Base-by-base conservation (phyloP, 305 asterid genomes). In the Solanum hybrid region DNA sequence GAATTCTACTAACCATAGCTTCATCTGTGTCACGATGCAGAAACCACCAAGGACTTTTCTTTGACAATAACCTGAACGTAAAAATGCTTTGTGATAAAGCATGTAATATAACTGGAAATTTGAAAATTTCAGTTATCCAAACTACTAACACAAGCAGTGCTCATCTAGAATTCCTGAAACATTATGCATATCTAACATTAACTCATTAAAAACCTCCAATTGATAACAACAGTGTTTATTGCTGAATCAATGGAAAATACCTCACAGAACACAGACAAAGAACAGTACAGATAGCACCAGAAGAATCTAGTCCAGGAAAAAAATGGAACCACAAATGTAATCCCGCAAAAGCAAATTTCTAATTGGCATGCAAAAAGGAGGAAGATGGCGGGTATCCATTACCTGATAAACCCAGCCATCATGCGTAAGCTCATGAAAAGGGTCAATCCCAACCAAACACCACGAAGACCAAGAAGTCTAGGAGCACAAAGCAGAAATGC, bases 1-100 rank as follows among this genome's bases (percentile, higher is more conserved):
- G 29, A 87, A 80, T 86, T 22, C 38, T 38, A 90, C 95, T 82
- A 80, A 95, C 97, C 98, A 94, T 90, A 89, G 92, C 91, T 87
- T 87, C 90, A 34, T 91, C 90, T 51, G 90, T 88, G 90, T 91
- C 94, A 77, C 90, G 91, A 90, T 96, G 98, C 91, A 97, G 93
- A 93, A 97, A 97, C 99, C 99, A 96, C 99, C 99, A 97, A 4
- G 99, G 99, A 83, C 99, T 95, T 38, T 73, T 92, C 89, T 86
- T 93, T 15, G 95, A 94, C 89, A 92, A 88, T 86, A 96, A 92
- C 92, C 99, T 97, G 94, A 85, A 92, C 91, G 22, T 31, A 33
- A 89, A 33, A 14, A 87, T 29, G 57, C 89, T 41, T 15, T 41
- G 41, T 5, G 27, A 82, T 82, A 27, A 39, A 39, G 72, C 72